These are phyloP conservation scores for Alternaria sp. DNA, from an alignment of 2,329 filamentous ascomycete species.

Conservation along the genomic window DNA sequence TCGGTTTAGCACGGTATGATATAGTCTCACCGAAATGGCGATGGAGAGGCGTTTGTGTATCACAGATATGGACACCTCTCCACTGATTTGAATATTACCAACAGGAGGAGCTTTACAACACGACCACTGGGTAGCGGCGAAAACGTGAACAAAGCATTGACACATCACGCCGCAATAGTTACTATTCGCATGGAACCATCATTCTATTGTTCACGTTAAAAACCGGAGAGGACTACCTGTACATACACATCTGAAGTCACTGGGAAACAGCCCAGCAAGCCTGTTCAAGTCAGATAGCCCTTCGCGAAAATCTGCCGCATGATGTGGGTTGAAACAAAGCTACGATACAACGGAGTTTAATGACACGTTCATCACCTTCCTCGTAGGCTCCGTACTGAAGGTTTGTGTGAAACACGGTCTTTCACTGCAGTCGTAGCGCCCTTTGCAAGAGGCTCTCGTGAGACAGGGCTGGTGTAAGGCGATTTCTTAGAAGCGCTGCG, in stretches of 20 bases:
- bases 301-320: background rate
- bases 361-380: constrained; percentile 8
- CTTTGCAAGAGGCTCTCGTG: background rate
- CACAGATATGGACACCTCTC: too few species aligned
- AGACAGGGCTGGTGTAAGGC: constrained; percentile 1
- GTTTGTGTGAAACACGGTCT: background rate
- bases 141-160: background rate
- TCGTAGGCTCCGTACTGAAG: constrained; percentile 7
- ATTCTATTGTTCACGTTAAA: background rate
- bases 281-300: background rate
- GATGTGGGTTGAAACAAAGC: background rate
- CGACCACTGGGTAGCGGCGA: background rate
- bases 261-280: background rate
- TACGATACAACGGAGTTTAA: background rate
- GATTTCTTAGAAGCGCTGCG: constrained; percentile 38
- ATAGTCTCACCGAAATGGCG: background rate
- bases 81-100: too few species aligned
- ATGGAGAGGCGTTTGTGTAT: background rate
- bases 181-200: background rate
- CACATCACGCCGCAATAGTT: background rate
- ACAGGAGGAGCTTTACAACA: background rate
- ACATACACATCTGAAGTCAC: background rate
- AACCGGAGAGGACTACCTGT: background rate
- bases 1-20: background rate
- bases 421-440: background rate